phyloP scores from a whole-genome alignment of 768 basidiomycete genomes.

The Harrya chromipes region DNA sequence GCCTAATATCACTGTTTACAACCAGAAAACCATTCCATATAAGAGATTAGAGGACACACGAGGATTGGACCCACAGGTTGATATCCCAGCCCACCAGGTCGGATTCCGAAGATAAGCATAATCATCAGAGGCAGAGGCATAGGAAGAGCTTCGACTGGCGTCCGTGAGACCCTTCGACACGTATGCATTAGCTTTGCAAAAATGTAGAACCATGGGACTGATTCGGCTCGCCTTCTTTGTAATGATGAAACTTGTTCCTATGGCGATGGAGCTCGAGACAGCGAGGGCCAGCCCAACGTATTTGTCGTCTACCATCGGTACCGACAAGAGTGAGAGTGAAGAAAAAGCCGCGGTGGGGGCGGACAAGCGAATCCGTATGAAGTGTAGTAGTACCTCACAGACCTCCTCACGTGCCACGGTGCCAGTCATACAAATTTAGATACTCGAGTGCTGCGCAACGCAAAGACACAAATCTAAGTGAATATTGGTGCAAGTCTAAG shows the following conservation, averaged over 20 bases:
- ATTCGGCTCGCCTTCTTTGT: conserved; percentile 83
- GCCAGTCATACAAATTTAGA: conserved; percentile 13
- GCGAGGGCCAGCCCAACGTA: conserved; percentile 93
- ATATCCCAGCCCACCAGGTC: conserved; percentile 97
- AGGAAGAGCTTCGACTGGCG: conserved; percentile 56
- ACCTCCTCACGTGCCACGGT: conserved; percentile 22
- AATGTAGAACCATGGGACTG: neutral
- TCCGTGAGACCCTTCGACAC: conserved; percentile 78
- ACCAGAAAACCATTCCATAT: conserved; percentile 2
- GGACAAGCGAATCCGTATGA: conserved; percentile 6
- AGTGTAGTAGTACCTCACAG: neutral
- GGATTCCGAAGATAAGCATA: conserved; percentile 85
- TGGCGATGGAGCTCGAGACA: conserved; percentile 77
- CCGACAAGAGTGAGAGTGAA: conserved; percentile 1
- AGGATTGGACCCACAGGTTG: conserved; percentile 63
- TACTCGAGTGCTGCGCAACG: too few species aligned
- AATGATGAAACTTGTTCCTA: conserved; percentile 96
- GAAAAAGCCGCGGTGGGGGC: neutral
- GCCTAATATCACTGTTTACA: conserved; percentile 80
- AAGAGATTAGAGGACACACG: conserved; percentile 2
- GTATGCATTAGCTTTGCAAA: conserved; percentile 10
- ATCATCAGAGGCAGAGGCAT: conserved; percentile 70
- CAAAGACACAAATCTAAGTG: too few species aligned
- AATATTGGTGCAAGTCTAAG: too few species aligned
- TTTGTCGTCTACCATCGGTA: conserved; percentile 81